These are phyloP conservation scores for Spongospora subterranea DNA, from an alignment of 208 protist species.

Conservation along the genomic window DNA sequence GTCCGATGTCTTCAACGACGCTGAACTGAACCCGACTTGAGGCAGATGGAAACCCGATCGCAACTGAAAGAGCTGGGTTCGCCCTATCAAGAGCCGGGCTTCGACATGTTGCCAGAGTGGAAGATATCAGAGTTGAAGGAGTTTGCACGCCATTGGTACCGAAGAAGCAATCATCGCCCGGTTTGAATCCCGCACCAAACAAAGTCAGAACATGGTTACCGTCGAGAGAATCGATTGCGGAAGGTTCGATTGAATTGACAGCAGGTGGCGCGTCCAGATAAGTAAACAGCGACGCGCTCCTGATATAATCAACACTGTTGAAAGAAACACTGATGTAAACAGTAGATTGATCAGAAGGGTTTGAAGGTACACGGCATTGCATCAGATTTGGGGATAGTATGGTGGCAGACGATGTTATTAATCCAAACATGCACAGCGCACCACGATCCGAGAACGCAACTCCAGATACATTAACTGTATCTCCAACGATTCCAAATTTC, in stretches of 20 bases:
- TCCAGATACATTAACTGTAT: constrained; percentile 17
- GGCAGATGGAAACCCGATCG: not conserved
- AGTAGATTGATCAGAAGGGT: not conserved
- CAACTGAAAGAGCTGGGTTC: not conserved
- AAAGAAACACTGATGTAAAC: constrained; percentile 1
- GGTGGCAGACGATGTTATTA: not conserved
- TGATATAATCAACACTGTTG: constrained; percentile 4
- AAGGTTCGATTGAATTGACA: not conserved
- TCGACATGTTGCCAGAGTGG: constrained; percentile 10
- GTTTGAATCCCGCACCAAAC: not conserved
- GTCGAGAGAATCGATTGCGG: not conserved
- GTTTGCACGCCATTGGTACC: not conserved
- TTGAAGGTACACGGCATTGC: not conserved
- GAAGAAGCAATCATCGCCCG: not conserved
- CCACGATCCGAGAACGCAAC: not conserved
- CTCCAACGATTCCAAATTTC: not conserved
- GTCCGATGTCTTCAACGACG: not conserved
- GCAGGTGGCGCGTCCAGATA: not conserved
- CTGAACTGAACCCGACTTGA: not conserved
- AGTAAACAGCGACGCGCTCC: not conserved
- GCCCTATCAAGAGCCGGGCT: not conserved
- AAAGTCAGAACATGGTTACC: not conserved
- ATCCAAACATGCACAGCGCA: not conserved
- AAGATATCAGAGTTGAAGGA: not conserved
- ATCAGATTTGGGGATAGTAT: not conserved